Percentiles rank a stretch among this genome's conserved stretches.
Conservation (phyloP, 495 filamentous ascomycete species). For the Penicillium dipodomyicola region DNA sequence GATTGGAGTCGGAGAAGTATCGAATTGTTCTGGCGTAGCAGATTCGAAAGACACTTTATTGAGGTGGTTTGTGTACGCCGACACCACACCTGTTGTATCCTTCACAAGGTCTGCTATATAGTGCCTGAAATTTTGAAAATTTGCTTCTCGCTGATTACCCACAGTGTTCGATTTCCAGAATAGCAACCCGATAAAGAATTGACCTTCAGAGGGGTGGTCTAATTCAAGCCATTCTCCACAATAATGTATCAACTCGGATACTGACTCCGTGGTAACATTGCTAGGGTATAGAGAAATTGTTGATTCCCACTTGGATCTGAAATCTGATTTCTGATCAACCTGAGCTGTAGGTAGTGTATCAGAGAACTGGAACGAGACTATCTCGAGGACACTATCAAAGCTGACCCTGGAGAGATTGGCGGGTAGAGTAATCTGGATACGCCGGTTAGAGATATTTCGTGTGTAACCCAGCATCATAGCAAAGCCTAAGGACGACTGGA, state of each 20-base stretch:
- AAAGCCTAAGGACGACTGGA: slow-evolving; percentile 14
- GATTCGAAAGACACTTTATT: too few species aligned
- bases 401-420: too few species aligned
- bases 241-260: neutral
- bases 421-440: slow-evolving; percentile 12
- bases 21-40: too few species aligned
- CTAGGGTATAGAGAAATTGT: neutral
- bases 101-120: too few species aligned
- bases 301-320: neutral
- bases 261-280: neutral
- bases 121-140: too few species aligned
- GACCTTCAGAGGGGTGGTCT: slow-evolving; percentile 3
- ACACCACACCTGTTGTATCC: too few species aligned
- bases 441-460: slow-evolving; percentile 8
- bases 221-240: slow-evolving; percentile 15
- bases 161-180: slow-evolving; percentile 13
- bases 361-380: slow-evolving; percentile 2
- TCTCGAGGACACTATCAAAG: neutral
- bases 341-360: neutral
- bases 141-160: too few species aligned
- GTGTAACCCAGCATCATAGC: slow-evolving; percentile 17
- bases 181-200: slow-evolving; percentile 15
- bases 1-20: too few species aligned
- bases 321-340: neutral
- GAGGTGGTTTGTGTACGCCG: too few species aligned